Evolutionary conservation across 2,329 filamentous ascomycete genomes (phyloP).

Genomic region (Diaporthe citriasiana): DNA sequence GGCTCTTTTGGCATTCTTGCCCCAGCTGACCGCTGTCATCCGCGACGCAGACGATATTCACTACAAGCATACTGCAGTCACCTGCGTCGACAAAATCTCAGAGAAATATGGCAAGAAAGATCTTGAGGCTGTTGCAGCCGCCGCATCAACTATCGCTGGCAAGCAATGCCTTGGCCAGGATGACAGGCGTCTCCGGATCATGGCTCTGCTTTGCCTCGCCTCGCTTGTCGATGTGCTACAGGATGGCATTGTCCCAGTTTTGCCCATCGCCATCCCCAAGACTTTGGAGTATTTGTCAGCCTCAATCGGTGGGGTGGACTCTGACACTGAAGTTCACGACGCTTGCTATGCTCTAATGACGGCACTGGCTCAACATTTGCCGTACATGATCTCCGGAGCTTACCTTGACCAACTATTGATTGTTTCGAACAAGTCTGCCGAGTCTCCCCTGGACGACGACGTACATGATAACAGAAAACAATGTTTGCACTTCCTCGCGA

Average conservation of each 20-base stretch:
- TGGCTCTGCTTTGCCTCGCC: conserved; percentile 90
- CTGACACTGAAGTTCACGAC: conserved; percentile 79
- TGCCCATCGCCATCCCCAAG: conserved; percentile 81
- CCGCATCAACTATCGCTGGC: conserved; percentile 83
- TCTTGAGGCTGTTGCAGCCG: conserved; percentile 79
- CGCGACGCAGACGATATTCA: conserved; percentile 78
- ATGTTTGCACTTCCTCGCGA: conserved; percentile 81
- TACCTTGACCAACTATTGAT: conserved; percentile 80
- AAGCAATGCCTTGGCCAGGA: conserved; percentile 80
- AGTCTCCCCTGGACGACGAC: conserved; percentile 70
- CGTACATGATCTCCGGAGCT: conserved; percentile 86
- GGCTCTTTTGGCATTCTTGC: conserved; percentile 83
- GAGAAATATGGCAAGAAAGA: conserved; percentile 98
- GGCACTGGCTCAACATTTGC: conserved; percentile 84
- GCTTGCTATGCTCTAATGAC: conserved; percentile 86
- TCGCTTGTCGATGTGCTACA: conserved; percentile 91
- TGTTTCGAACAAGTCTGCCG: conserved; percentile 80
- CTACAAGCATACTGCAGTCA: conserved; percentile 87
- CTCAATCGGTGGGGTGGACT: conserved; percentile 67
- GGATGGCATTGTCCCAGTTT: conserved; percentile 85
- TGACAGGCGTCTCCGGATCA: conserved; percentile 80
- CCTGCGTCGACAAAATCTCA: conserved; percentile 91
- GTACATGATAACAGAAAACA: conserved; percentile 75
- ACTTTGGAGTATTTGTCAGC: conserved; percentile 78
- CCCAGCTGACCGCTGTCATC: conserved; percentile 83